Conservation (phyloP, 768 basidiomycete species). For the Calocera viscosa region DNA sequence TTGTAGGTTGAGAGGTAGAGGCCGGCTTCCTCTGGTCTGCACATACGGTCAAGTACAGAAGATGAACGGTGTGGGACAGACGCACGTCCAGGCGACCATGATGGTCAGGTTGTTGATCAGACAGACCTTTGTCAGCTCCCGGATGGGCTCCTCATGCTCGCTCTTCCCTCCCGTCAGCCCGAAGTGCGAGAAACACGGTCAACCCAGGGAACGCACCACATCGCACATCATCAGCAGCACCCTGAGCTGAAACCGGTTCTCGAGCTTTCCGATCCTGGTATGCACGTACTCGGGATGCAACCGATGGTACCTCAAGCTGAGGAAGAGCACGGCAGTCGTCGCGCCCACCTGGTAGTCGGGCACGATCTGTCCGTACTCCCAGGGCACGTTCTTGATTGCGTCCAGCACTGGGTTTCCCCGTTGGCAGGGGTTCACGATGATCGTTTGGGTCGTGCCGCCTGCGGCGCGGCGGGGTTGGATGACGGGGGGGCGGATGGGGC, state of each 20-base stretch:
- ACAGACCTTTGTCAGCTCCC: constrained; percentile 87
- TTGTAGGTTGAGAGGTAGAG: constrained; percentile 86
- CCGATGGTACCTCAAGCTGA: constrained; percentile 89
- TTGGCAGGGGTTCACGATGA: constrained; percentile 29
- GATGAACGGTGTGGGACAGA: constrained; percentile 7
- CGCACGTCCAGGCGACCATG: constrained; percentile 83
- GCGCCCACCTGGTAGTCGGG: constrained; percentile 92
- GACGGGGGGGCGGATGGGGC: constrained; percentile 8
- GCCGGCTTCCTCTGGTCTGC: constrained; percentile 79
- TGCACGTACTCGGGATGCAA: constrained; percentile 97
- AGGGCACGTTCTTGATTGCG: constrained; percentile 73
- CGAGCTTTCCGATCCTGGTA: constrained; percentile 76
- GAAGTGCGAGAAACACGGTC: background rate
- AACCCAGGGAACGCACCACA: constrained; percentile 44
- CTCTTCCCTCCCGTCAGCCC: constrained; percentile 36
- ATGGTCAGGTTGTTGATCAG: constrained; percentile 88
- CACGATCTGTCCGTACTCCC: constrained; percentile 88
- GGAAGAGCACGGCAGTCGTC: constrained; percentile 81
- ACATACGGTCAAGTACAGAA: background rate
- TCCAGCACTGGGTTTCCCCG: constrained; percentile 82
- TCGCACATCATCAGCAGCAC: constrained; percentile 85
- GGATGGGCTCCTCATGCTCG: constrained; percentile 82
- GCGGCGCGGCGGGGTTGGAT: background rate
- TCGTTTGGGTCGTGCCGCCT: background rate
- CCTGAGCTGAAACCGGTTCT: constrained; percentile 65